These are phyloP conservation scores for Tardiomyces digboiensis DNA, from an alignment of 1,139 yeast genomes.

Conservation along the genomic window DNA sequence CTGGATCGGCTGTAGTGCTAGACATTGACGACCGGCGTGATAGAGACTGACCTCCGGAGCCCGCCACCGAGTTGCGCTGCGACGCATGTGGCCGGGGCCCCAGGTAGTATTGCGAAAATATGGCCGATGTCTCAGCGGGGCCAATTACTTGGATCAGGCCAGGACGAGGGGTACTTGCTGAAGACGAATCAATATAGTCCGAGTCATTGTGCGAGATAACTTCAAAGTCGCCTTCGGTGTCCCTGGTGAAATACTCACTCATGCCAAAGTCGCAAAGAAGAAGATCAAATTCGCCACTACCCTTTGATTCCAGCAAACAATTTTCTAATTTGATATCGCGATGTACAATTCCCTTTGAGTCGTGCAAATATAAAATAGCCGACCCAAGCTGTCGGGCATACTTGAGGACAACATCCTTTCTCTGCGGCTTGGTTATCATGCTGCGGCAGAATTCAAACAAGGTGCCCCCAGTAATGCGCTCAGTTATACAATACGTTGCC, in stretches of 20 bases:
- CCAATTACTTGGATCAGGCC: slow-evolving; percentile 13
- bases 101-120: slow-evolving; percentile 13
- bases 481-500: slow-evolving; percentile 65
- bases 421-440: slow-evolving; percentile 21
- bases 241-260: slow-evolving; percentile 35
- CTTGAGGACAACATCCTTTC: slow-evolving; percentile 5
- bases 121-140: slow-evolving; percentile 20
- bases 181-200: neutral
- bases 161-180: neutral
- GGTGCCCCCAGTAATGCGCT: slow-evolving; percentile 71
- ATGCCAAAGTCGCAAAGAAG: slow-evolving; percentile 83
- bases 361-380: slow-evolving; percentile 67
- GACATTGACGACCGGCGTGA: neutral
- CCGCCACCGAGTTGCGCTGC: neutral
- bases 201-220: neutral
- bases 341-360: slow-evolving; percentile 56
- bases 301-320: slow-evolving; percentile 44
- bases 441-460: slow-evolving; percentile 62
- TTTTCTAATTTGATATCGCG: slow-evolving; percentile 89
- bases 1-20: neutral
- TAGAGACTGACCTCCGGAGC: neutral
- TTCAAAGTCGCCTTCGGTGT: slow-evolving; percentile 6
- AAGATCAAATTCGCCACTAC: slow-evolving; percentile 14
- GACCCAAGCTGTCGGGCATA: slow-evolving; percentile 45
- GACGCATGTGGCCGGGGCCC: neutral